Conservation (phyloP, 768 basidiomycete species). For the Suillus lakei region DNA sequence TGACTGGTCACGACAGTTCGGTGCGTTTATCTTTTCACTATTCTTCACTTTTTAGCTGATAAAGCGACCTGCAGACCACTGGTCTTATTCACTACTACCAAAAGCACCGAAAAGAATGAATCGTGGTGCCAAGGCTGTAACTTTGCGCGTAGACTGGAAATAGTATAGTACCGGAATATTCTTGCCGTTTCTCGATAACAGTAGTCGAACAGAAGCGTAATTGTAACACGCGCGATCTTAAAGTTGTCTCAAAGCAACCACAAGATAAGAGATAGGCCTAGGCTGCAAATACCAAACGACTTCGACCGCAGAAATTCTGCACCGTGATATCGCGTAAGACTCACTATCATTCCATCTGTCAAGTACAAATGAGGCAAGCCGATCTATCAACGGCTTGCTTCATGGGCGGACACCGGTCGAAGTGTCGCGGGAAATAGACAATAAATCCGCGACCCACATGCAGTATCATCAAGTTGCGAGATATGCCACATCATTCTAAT, state of each 20-base stretch:
- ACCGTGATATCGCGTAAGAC: too few species aligned
- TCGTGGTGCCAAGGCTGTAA: neutral
- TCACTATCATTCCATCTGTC: too few species aligned
- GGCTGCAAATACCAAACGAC: neutral
- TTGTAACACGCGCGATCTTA: neutral
- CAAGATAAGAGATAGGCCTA: neutral
- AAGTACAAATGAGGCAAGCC: too few species aligned
- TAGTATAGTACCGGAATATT: neutral
- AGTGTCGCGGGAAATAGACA: too few species aligned
- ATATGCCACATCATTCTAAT: too few species aligned
- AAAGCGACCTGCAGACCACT: conserved; percentile 64
- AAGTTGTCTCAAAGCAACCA: neutral
- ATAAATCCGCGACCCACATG: too few species aligned
- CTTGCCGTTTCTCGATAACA: neutral
- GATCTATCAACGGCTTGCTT: too few species aligned
- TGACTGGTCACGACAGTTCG: conserved; percentile 89
- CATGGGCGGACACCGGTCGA: too few species aligned
- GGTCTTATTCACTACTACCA: conserved; percentile 98
- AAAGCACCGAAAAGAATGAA: conserved; percentile 78
- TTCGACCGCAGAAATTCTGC: too few species aligned
- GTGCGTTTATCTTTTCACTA: conserved; percentile 31
- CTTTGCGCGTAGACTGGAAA: neutral
- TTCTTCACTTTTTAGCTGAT: conserved; percentile 6
- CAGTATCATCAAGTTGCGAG: neutral
- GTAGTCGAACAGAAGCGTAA: neutral